Base-by-base conservation (phyloP, 441 rosid genomes). In the Aleurites moluccanus region DNA sequence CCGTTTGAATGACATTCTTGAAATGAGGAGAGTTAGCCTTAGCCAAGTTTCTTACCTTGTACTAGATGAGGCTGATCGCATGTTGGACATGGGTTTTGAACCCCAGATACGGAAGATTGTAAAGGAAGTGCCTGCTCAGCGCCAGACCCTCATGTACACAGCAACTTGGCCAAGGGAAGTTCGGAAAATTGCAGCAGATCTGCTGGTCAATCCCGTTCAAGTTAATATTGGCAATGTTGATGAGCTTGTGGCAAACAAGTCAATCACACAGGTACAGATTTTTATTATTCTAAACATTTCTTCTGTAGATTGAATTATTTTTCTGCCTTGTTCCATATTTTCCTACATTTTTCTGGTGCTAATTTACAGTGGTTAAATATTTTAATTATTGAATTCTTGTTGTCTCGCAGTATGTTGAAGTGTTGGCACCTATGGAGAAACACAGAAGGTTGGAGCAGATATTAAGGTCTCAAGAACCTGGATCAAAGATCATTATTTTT, bases 81-180 rank as follows among this genome's bases (percentile, higher is more conserved):
- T 96, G 99, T 82, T 96, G 79, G 99, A 96, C 83, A 96, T 96
- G 99, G 99, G 99, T 60, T 96, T 96, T 77, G 99, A 96, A 78
- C 99, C 99, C 45, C 99, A 96, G 76, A 96, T 96, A 78, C 79
- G 99, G 74, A 96, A 92, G 89, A 92, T 96, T 78, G 98, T 96
- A 70, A 93, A 90, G 53, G 98, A 91, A 83, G 92, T 93, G n/a
- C 99, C 99, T 57, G 75, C 92, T 40, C 88, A 92, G 68, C 94
- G 99, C 62, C 99, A 96, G 85, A 96, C 98, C 35, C 98, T 96
- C 76, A 96, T 96, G 99, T 96, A 84, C 80, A 96, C 98, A 15
- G 99, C 99, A 69, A 93, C 99, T 16, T 96, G 99, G 98, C 98
- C 99, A 10, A 93, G 75, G 86, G 99, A 94, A 77, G 99, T 96